Percentiles rank a stretch among this genome's conserved stretches.
These are phyloP conservation scores for Asterochloris erici DNA, from an alignment of 139 green algal genomes.

Conservation along the genomic window DNA sequence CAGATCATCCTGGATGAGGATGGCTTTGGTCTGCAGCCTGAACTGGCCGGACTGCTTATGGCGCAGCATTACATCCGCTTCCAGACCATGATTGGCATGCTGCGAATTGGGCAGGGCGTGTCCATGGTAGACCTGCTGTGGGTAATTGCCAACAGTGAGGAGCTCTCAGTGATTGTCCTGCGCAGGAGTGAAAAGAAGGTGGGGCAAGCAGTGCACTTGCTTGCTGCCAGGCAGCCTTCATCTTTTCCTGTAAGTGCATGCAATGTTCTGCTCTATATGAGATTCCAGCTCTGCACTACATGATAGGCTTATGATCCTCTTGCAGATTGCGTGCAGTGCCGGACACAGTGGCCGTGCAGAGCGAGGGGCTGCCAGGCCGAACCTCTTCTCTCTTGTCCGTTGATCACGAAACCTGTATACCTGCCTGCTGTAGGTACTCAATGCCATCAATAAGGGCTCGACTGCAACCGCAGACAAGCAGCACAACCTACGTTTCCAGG, in stretches of 20 bases:
- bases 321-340: too few relatives aligned
- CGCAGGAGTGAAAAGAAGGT: slow-evolving; percentile 60
- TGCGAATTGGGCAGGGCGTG: slow-evolving; percentile 13
- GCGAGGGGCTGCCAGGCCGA: too few relatives aligned
- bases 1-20: slow-evolving; percentile 56
- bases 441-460: slow-evolving; percentile 55
- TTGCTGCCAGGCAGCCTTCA: too few relatives aligned
- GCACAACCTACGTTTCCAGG: slow-evolving; percentile 37
- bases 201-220: not conserved
- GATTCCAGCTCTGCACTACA: too few relatives aligned
- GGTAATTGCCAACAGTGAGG: slow-evolving; percentile 47
- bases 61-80: slow-evolving; percentile 67
- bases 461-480: slow-evolving; percentile 10
- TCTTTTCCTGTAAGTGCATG: too few relatives aligned
- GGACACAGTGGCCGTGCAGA: too few relatives aligned
- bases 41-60: slow-evolving; percentile 68
- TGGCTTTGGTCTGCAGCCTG: slow-evolving; percentile 43
- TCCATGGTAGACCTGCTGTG: slow-evolving; percentile 60
- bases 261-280: too few relatives aligned
- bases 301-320: too few relatives aligned
- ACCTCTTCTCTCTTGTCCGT: too few relatives aligned
- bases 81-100: slow-evolving; percentile 67
- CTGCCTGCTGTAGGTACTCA: slow-evolving; percentile 30
- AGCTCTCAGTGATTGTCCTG: slow-evolving; percentile 45
- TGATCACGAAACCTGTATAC: too few relatives aligned